Evolutionary conservation across 208 protist species (phyloP).

Genomic region (Acanthamoeba healyi): DNA sequence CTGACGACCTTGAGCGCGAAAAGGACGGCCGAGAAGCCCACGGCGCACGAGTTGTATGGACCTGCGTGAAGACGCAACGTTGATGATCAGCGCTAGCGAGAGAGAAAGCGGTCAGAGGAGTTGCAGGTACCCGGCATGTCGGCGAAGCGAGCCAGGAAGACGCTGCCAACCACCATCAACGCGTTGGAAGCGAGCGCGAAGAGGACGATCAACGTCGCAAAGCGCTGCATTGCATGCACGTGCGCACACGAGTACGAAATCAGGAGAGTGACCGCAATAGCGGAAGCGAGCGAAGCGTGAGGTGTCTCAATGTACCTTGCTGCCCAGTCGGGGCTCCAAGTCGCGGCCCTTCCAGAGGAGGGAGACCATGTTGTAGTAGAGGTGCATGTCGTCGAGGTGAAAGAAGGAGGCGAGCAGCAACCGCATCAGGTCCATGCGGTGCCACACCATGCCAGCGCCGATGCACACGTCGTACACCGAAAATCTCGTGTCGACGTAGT

Average conservation of each 20-base stretch:
- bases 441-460: conserved; percentile 48
- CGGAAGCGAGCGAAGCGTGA: neutral
- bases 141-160: neutral
- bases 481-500: conserved; percentile 7
- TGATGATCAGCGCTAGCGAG: neutral
- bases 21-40: conserved; percentile 76
- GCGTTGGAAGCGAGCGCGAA: conserved; percentile 63
- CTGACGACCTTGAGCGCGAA: conserved; percentile 74
- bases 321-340: conserved; percentile 35
- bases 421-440: neutral
- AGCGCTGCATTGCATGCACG: neutral
- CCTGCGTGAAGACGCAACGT: neutral
- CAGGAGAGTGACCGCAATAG: neutral
- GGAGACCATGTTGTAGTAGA: conserved; percentile 77
- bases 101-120: neutral
- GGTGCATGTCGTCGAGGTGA: conserved; percentile 74
- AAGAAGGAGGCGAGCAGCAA: conserved; percentile 68
- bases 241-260: neutral
- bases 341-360: conserved; percentile 46
- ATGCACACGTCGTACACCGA: conserved; percentile 66
- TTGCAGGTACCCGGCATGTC: conserved; percentile 39
- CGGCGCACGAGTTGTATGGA: conserved; percentile 70
- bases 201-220: conserved; percentile 59
- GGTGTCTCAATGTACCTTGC: neutral
- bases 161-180: conserved; percentile 66